Base-by-base conservation (phyloP, 2,329 filamentous ascomycete species). In the Coniochaeta sp. region DNA sequence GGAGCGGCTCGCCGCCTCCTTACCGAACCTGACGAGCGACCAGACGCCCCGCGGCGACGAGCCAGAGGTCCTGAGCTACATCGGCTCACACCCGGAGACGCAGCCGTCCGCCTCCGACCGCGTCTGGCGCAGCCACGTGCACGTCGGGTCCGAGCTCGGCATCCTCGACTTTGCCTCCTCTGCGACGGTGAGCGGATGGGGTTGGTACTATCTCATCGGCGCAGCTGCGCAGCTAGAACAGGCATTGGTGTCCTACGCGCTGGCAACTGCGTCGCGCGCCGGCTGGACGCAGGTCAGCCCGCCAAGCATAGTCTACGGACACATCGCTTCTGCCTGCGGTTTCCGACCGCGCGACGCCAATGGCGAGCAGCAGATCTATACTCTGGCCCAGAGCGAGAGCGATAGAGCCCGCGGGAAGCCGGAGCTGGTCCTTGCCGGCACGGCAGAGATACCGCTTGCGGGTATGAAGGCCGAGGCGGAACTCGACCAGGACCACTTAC, bases 131-230 rank as follows among this genome's bases (percentile, higher is more conserved):
- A 93, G 90, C 0, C 93, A 97, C 72, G 89, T 95, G 8, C 84
- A 93, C 66, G 93, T 99, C 66, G 95, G 95, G 34, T 81, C 86
- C 5, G 85, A 92, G 69, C 83, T 99, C n/a, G 87, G 88, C 36
- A 81, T 99, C n/a, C 80, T 99, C 58, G 93, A 99, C 76, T 97
- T 99, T 70, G 80, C 89, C 6, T 87, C 83, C 62, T 91, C 92
- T 6, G 88, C 88, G 1, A 86, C 84, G n/a, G 88, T 91, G 1
- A 90, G 89, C 3, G 95, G 95, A 40, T 99, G 93, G 93, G 95
- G 95, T 1, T 99, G 92, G 91, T 99, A 99, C 77, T 98, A 92
- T 74, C 85, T 99, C 12, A 80, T 91, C n/a, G 91, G 93, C 70
- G 93, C 96, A 69, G 95, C 87, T 9, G 93, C 93, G 0, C 85